These are phyloP conservation scores for Leucosporidium scottii DNA, from an alignment of 768 basidiomycete species.

Conservation along the genomic window DNA sequence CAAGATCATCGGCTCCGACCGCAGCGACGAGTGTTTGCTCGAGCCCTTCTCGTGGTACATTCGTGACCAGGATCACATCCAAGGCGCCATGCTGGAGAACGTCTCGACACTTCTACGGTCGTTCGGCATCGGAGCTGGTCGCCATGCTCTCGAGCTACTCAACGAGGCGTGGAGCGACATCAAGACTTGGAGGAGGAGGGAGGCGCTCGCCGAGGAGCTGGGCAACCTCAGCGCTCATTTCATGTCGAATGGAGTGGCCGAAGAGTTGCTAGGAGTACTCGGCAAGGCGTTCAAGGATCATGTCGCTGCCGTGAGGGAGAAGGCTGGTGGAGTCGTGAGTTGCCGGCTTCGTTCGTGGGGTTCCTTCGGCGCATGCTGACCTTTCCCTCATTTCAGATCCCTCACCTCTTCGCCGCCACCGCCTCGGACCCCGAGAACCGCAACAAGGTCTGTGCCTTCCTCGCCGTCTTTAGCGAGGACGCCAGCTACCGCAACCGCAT, in stretches of 20 bases:
- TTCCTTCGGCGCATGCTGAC: constrained; percentile 8
- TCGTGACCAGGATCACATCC: constrained; percentile 56
- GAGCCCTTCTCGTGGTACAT: constrained; percentile 58
- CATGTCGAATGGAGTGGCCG: constrained; percentile 46
- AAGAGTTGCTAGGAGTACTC: constrained; percentile 54
- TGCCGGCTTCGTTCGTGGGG: not conserved
- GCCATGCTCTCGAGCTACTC: constrained; percentile 46
- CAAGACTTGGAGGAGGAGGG: constrained; percentile 74
- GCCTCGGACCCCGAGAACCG: constrained; percentile 31
- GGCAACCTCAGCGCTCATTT: constrained; percentile 47
- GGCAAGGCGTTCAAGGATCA: constrained; percentile 61
- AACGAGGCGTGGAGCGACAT: constrained; percentile 54
- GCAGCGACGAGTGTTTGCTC: constrained; percentile 62
- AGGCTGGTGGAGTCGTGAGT: constrained; percentile 62
- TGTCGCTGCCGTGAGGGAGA: constrained; percentile 78
- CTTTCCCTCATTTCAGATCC: not conserved
- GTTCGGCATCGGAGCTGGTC: constrained; percentile 50
- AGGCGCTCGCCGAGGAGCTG: constrained; percentile 57
- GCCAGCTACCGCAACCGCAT: constrained; percentile 22
- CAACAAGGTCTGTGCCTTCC: constrained; percentile 27
- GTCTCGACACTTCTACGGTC: constrained; percentile 54
- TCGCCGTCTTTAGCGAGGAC: constrained; percentile 13
- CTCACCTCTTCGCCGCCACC: constrained; percentile 33
- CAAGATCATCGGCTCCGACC: constrained; percentile 66
- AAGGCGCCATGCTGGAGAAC: constrained; percentile 62